phyloP scores from a whole-genome alignment of 768 basidiomycete species.

The Suillus sp. region DNA sequence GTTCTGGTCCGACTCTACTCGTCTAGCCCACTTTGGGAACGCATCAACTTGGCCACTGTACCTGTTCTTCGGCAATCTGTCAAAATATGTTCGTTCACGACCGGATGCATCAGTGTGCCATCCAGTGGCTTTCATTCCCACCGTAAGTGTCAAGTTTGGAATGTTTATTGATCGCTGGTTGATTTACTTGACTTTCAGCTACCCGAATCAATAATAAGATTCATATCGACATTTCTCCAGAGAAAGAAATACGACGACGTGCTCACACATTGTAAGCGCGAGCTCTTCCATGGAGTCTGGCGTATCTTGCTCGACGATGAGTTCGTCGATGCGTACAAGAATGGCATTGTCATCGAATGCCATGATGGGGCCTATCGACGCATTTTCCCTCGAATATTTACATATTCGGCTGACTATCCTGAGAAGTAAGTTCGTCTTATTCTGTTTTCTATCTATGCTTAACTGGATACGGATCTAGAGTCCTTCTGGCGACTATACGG shows the following conservation, averaged over 20 bases:
- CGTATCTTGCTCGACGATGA: neutral
- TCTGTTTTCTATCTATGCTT: too few relatives aligned
- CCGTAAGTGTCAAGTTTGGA: conserved; percentile 25
- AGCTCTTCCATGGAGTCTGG: neutral
- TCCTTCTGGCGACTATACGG: neutral
- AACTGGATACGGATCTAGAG: neutral
- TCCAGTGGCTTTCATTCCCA: conserved; percentile 47
- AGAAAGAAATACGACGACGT: neutral
- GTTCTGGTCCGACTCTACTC: conserved; percentile 6
- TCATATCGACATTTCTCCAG: neutral
- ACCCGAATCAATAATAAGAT: neutral
- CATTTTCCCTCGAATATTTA: neutral
- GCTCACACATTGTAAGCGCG: neutral
- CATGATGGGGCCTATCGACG: neutral
- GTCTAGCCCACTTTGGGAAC: conserved; percentile 30
- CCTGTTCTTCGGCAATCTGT: conserved; percentile 39
- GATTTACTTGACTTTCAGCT: too few relatives aligned
- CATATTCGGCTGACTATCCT: neutral
- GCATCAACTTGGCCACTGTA: conserved; percentile 45
- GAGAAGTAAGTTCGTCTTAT: neutral
- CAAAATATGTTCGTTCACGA: conserved; percentile 38
- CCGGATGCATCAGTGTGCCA: conserved; percentile 20
- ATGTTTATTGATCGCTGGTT: too few relatives aligned
- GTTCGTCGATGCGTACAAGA: neutral
- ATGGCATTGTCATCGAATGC: neutral